Evolutionary conservation across 2,329 filamentous ascomycete species (phyloP).

Genomic region (Aureobasidium leucospermi): DNA sequence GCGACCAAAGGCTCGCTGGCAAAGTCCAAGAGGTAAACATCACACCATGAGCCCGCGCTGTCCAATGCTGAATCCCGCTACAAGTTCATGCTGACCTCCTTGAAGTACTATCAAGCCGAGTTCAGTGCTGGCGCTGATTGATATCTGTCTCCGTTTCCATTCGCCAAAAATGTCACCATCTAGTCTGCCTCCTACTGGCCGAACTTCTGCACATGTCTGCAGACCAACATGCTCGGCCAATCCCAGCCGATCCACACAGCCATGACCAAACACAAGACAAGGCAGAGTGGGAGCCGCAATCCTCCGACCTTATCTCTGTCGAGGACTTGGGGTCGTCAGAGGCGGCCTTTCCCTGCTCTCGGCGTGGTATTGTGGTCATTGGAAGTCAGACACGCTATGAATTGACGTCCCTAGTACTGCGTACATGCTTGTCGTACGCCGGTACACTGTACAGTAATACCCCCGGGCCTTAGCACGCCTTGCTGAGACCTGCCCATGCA

Average conservation of each 20-base stretch:
- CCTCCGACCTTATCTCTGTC: too few relatives aligned
- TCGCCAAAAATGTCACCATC: background rate
- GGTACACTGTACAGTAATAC: background rate
- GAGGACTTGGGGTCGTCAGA: too few relatives aligned
- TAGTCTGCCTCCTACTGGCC: background rate
- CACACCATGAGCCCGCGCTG: background rate
- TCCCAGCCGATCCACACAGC: background rate
- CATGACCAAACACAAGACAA: background rate
- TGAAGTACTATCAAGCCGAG: conserved; percentile 18
- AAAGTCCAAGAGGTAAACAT: conserved; percentile 30
- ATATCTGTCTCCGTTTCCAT: background rate
- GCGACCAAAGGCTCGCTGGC: conserved; percentile 27
- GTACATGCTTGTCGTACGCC: background rate
- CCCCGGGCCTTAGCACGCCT: background rate
- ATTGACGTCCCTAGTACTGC: background rate
- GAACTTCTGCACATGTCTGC: background rate
- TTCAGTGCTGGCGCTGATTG: conserved; percentile 21
- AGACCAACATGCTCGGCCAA: background rate
- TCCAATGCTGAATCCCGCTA: conserved; percentile 4
- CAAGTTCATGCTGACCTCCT: conserved; percentile 16
- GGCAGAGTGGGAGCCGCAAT: background rate
- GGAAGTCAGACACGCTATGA: background rate
- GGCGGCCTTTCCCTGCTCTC: too few relatives aligned
- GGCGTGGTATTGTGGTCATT: too few relatives aligned
- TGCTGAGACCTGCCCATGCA: background rate